Base-by-base conservation (phyloP, 306 rosid species). In the Macrotyloma uniflorum region DNA sequence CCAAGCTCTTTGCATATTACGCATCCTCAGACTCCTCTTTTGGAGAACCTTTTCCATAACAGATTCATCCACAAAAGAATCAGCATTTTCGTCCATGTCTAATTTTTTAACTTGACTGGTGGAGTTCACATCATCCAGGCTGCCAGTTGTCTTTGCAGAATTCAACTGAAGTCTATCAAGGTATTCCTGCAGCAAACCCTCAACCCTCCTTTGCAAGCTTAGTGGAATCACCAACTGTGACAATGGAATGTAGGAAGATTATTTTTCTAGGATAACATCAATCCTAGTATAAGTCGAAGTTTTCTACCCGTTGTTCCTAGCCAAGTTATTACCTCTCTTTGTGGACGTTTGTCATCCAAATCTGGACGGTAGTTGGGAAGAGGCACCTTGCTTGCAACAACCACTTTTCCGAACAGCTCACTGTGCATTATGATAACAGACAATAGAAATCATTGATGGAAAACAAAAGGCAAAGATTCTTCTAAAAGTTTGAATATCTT, bases 321-420 rank as follows among this genome's bases (percentile, higher is more conserved):
- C 11, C 32, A 85, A 70, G 70, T 63, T 49, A 80, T 79, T 84
- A 94, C 98, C 97, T 94, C 98, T 80, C 98, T 90, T 58, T 94
- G 98, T 58, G 98, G 98, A 63, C 98, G 93, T 83, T 92, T 94
- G 85, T 94, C 98, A 83, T 94, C 98, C 96, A 94, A 90, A 85
- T 94, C 97, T 8, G 98, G 98, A 69, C 98, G 87, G 85, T 94
- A 94, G 90, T 94, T 90, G 54, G 98, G 97, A 85, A 94, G 98
- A 63, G 98, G 98, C 80, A 88, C 93, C 84, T 89, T 94, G 86
- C 98, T 94, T 67, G 98, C 97, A 78, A 94, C 98, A 65, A 94
- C 83, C 70, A 89, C 98, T 90, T 92, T 94, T 68, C 98, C 98
- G 78, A 92, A 94, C 62, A 90, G 6, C 82, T 89, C 93, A 87